phyloP scores from a whole-genome alignment of 371 early-diverging fungal genomes.

The Conidiobolus incongruus region DNA sequence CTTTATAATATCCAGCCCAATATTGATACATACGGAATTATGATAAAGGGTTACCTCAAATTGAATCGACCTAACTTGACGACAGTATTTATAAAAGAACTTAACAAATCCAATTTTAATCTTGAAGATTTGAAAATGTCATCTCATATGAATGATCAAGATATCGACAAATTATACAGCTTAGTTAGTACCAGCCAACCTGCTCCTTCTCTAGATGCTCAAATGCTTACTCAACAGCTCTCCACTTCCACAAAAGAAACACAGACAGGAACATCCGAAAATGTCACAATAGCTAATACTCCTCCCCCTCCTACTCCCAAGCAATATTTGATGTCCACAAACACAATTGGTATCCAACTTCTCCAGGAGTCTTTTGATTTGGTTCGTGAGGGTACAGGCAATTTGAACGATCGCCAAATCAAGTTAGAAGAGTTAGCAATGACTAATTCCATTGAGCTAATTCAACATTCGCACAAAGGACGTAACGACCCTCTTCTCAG shows the following conservation, averaged over 20 bases:
- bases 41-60: constrained; percentile 39
- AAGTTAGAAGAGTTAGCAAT: constrained; percentile 66
- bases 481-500: constrained; percentile 28
- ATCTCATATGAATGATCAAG: constrained; percentile 16
- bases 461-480: constrained; percentile 38
- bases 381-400: no score
- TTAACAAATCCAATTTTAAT: constrained; percentile 20
- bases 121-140: constrained; percentile 17
- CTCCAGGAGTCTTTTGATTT: no score
- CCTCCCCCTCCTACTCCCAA: no score
- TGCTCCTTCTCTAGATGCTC: no score
- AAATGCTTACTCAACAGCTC: no score
- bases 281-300: no score
- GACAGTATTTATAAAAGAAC: constrained; percentile 33
- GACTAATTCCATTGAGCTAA: no score
- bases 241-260: no score
- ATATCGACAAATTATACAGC: constrained; percentile 16
- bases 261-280: no score
- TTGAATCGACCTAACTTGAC: constrained; percentile 26
- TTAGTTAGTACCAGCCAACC: no score
- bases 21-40: constrained; percentile 44
- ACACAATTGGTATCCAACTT: no score
- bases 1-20: constrained; percentile 28
- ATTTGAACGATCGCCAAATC: constrained; percentile 53
- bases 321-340: no score